A percentile compares a stretch with the other conserved stretches of the same genome.
Evolutionary conservation across 257 asterid species (phyloP).

Genomic region (Ajuga chamaepitys): DNA sequence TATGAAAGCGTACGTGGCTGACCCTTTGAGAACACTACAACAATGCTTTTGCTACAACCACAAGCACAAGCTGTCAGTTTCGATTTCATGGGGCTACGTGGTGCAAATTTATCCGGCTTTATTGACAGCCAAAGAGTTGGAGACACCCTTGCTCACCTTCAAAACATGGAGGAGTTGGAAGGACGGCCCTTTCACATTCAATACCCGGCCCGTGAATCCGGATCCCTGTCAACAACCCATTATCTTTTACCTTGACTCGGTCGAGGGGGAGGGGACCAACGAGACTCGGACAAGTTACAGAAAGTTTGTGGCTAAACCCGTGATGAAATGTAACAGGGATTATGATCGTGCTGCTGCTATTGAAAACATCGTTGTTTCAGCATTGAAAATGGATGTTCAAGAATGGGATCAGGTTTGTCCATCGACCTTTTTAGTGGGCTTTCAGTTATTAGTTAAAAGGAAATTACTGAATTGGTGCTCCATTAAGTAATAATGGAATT

Average conservation of each 20-base stretch:
- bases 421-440: not conserved
- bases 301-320: slow-evolving; percentile 12
- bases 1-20: slow-evolving; percentile 41
- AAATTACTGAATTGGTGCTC: not conserved
- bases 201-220: slow-evolving; percentile 53
- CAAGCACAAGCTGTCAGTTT: slow-evolving; percentile 59
- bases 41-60: slow-evolving; percentile 60
- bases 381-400: slow-evolving; percentile 42
- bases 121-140: slow-evolving; percentile 49
- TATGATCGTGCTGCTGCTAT: slow-evolving; percentile 29
- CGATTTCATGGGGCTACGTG: slow-evolving; percentile 79
- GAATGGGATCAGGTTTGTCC: slow-evolving; percentile 60
- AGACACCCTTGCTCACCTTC: slow-evolving; percentile 70
- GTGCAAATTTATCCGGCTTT: slow-evolving; percentile 56
- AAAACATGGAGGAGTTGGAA: slow-evolving; percentile 58
- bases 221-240: slow-evolving; percentile 54
- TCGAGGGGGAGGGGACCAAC: slow-evolving; percentile 9
- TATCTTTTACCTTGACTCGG: slow-evolving; percentile 37
- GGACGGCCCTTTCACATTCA: slow-evolving; percentile 77
- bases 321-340: slow-evolving; percentile 26
- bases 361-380: slow-evolving; percentile 38
- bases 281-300: slow-evolving; percentile 44
- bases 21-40: slow-evolving; percentile 61
- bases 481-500: not conserved
- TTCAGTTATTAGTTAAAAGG: not conserved